A percentile compares a stretch with the other conserved stretches of the same genome.
Evolutionary conservation across 306 rosid species (phyloP).

Genomic region (Ceratonia siliqua): DNA sequence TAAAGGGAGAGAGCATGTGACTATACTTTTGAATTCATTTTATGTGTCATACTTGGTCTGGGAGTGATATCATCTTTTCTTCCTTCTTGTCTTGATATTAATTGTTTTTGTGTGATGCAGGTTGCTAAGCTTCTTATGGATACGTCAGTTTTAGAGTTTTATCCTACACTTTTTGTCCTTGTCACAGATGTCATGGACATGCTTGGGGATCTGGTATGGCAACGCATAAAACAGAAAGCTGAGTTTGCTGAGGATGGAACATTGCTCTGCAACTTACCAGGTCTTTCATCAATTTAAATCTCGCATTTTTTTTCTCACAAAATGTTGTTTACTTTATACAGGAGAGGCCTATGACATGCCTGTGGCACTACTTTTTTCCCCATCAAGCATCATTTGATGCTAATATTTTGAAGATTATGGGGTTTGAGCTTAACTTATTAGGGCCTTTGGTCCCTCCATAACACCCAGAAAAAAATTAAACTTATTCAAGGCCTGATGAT

Average conservation of each 20-base stretch:
- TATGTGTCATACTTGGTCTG: not conserved
- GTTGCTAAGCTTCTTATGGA: conserved; percentile 93
- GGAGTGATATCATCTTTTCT: conserved; percentile 4
- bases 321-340: conserved; percentile 14
- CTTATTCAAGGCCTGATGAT: not conserved
- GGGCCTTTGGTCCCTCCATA: not conserved
- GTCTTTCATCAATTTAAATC: conserved; percentile 44
- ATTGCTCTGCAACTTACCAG: conserved; percentile 58
- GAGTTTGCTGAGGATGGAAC: conserved; percentile 81
- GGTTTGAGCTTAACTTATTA: conserved; percentile 20
- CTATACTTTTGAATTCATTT: conserved; percentile 23
- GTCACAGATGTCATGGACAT: conserved; percentile 87
- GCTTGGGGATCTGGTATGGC: conserved; percentile 94
- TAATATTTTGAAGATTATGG: conserved; percentile 4
- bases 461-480: not conserved
- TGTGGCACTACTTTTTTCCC: not conserved
- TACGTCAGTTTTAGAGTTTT: conserved; percentile 78
- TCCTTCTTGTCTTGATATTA: conserved; percentile 18
- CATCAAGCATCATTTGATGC: not conserved
- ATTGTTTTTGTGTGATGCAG: conserved; percentile 51
- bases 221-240: conserved; percentile 80
- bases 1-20: not conserved
- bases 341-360: not conserved
- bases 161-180: conserved; percentile 90
- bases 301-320: conserved; percentile 11